A percentile compares a stretch with the other conserved stretches of the same genome.
Evolutionary conservation across 2,329 filamentous ascomycete genomes (phyloP).

Genomic region (Aspergillus fumigatus): DNA sequence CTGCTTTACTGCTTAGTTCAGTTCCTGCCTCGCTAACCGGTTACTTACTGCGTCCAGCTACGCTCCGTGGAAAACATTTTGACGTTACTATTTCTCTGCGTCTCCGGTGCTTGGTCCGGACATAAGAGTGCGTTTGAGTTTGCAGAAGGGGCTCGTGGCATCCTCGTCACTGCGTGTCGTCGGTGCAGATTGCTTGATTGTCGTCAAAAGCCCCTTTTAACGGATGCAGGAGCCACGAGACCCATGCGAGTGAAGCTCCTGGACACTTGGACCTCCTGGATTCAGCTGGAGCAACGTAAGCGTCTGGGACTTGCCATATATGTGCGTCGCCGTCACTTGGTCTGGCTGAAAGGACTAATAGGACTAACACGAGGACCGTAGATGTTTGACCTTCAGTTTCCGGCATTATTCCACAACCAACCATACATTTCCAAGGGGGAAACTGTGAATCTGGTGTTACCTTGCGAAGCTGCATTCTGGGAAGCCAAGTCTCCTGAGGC

Average conservation of each 20-base stretch:
- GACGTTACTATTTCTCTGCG: conserved; percentile 9
- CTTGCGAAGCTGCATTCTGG: conserved; percentile 7
- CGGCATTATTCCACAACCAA: conserved; percentile 8
- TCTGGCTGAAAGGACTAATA: background rate
- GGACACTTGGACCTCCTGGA: conserved; percentile 4
- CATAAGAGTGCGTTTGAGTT: conserved; percentile 9
- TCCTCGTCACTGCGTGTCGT: conserved; percentile 9
- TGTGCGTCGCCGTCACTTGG: background rate
- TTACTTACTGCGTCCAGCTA: background rate
- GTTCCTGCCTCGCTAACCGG: too few species aligned
- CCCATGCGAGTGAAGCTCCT: conserved; percentile 1
- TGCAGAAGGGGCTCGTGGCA: conserved; percentile 9
- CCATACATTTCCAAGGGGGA: conserved; percentile 10
- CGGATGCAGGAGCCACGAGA: background rate
- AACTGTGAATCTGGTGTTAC: conserved; percentile 6
- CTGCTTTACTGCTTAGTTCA: too few species aligned
- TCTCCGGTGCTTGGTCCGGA: conserved; percentile 7
- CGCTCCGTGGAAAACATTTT: conserved; percentile 4
- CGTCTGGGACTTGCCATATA: conserved; percentile 6
- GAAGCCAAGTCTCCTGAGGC: conserved; percentile 8
- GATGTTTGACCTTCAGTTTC: conserved; percentile 11
- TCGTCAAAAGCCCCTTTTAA: conserved; percentile 1
- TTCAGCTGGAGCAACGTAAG: conserved; percentile 7
- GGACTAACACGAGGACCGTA: background rate
- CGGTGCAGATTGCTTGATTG: conserved; percentile 9